Evolutionary conservation across 345 rosid genomes (phyloP), one percentile per base, ranked within the genome.

Genomic region (Arabidopsis arenosa): DNA sequence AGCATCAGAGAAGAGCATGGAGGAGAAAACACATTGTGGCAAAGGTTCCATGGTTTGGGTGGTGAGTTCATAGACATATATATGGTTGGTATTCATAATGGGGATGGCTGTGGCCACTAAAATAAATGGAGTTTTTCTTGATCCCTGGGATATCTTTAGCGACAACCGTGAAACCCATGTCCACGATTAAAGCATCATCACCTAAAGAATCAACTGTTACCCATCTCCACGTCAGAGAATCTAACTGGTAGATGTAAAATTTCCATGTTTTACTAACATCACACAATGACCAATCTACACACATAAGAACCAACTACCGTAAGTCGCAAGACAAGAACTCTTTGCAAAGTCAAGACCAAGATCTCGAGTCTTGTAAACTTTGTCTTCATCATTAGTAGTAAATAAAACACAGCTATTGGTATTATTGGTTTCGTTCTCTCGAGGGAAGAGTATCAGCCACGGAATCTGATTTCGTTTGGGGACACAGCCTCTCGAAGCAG

Each of bases 351-450:
- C 51, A 51, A 39, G 13, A 26, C 51, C 51, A n/a, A 53, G 62
- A 68, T 68, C 72, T 68, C 39, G 62, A 39, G 68, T 61, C 51
- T 37, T 72, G 51, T 72, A 61, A 49, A 36, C 39, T 7, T 71
- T 36, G 13, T 71, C 49, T 36, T 37, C 35, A 35, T 35, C 57
- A 3, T 70, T 28, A 2, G 66, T 66, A 69, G 58, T 10, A 9
- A 9, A 58, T 35, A 70, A 15, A 12, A 5, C 21, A 43, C 66
- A 58, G 5, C 59, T 18, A 28, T 41, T 41, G 26, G 26, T 23
- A 23, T 23, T 62, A 26, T 13, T 62, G 26, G 14, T 13, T 43
- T 7, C 12, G 0, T 12, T 23, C 35, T 23, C 1, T 26, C 13
- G 21, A n/a, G 66, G 57, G 66, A 70, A 58, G 74, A 70, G 66